Evolutionary conservation across 2,329 filamentous ascomycete genomes (phyloP).

Genomic region (Endocalyx cinctus): DNA sequence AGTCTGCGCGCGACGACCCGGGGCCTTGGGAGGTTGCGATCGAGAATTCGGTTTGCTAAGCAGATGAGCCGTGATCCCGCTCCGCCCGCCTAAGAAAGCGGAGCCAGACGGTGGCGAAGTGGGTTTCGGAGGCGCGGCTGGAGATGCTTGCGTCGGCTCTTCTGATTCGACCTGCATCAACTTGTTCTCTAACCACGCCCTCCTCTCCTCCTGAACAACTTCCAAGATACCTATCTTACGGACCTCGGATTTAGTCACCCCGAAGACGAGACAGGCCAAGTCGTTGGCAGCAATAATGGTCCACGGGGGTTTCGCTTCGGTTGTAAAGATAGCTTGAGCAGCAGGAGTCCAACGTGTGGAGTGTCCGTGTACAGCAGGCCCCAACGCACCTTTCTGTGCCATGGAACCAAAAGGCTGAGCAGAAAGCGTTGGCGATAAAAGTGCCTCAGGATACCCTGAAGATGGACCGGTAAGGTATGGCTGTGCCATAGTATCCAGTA

Average conservation of each 20-base stretch:
- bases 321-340: conserved; percentile 95
- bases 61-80: conserved; percentile 80
- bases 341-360: conserved; percentile 86
- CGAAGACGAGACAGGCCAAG: conserved; percentile 93
- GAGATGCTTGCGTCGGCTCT: conserved; percentile 33
- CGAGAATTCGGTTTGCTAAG: conserved; percentile 74
- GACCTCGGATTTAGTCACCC: conserved; percentile 94
- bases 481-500: conserved; percentile 79
- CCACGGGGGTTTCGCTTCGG: conserved; percentile 85
- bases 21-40: conserved; percentile 49
- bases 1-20: conserved; percentile 59
- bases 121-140: conserved; percentile 31
- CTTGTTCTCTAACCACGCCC: conserved; percentile 86
- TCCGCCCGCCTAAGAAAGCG: conserved; percentile 61
- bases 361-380: conserved; percentile 72
- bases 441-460: conserved; percentile 25
- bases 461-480: conserved; percentile 62
- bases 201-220: conserved; percentile 83
- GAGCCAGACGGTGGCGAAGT: conserved; percentile 39
- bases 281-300: conserved; percentile 97
- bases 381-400: conserved; percentile 42
- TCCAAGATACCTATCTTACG: conserved; percentile 92
- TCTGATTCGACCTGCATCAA: conserved; percentile 60
- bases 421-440: conserved; percentile 40
- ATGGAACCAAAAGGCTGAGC: conserved; percentile 36